Conservation (phyloP, 2,329 filamentous ascomycete species). For the Tolypocladium paradoxum region DNA sequence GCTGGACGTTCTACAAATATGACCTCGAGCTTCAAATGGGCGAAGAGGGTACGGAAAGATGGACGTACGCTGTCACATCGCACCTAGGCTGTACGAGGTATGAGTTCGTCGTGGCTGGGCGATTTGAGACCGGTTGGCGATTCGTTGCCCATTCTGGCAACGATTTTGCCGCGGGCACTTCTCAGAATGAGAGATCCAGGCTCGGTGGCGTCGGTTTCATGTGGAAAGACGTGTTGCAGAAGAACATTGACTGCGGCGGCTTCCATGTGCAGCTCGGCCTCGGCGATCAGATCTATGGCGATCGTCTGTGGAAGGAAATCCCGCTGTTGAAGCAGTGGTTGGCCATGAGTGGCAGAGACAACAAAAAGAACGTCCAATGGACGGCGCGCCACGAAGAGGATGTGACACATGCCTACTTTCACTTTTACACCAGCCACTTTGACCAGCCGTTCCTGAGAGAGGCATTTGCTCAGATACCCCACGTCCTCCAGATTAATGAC, state of each 20-base stretch:
- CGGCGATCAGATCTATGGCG: conserved; percentile 91
- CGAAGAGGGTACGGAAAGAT: conserved; percentile 68
- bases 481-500: conserved; percentile 85
- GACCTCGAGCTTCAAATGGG: conserved; percentile 86
- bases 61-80: conserved; percentile 97
- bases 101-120: conserved; percentile 89
- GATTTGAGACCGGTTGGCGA: conserved; percentile 83
- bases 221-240: conserved; percentile 98
- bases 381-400: conserved; percentile 93
- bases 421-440: conserved; percentile 97
- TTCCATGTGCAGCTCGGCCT: conserved; percentile 91
- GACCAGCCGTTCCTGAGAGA: conserved; percentile 92
- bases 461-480: conserved; percentile 94
- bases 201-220: conserved; percentile 87
- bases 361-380: conserved; percentile 82
- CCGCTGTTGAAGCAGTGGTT: conserved; percentile 92
- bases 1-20: conserved; percentile 95
- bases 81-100: conserved; percentile 96
- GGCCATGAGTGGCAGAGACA: conserved; percentile 83
- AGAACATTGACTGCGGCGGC: conserved; percentile 90
- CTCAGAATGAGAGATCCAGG: conserved; percentile 71
- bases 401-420: conserved; percentile 91
- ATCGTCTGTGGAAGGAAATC: conserved; percentile 92
- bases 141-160: conserved; percentile 95
- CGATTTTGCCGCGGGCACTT: conserved; percentile 84